Conservation (phyloP, 2,329 filamentous ascomycete genomes). For the Neofusicoccum sp. region DNA sequence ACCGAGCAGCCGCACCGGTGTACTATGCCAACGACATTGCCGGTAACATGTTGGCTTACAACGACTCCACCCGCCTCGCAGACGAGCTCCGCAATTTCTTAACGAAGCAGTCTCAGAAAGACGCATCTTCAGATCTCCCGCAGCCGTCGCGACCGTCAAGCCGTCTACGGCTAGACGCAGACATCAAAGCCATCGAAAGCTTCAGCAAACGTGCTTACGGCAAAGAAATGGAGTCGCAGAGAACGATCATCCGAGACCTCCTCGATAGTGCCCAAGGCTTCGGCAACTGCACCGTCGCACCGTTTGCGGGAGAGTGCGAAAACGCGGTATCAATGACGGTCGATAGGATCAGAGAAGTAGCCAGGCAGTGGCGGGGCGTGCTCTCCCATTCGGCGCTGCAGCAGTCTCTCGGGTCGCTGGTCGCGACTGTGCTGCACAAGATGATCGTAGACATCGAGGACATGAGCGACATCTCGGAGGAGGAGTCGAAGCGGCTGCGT, state of each 20-base stretch:
- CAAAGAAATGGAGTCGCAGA: slow-evolving; percentile 66
- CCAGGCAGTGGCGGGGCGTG: slow-evolving; percentile 59
- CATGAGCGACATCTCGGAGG: slow-evolving; percentile 64
- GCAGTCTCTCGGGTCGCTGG: slow-evolving; percentile 63
- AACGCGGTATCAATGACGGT: slow-evolving; percentile 61
- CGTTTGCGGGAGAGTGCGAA: slow-evolving; percentile 63
- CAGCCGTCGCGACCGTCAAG: slow-evolving; percentile 36
- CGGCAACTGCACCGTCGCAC: slow-evolving; percentile 59
- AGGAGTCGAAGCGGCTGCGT: slow-evolving; percentile 62
- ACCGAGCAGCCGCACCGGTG: slow-evolving; percentile 73
- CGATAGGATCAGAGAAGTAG: slow-evolving; percentile 59
- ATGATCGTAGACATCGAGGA: slow-evolving; percentile 66
- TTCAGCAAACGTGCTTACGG: slow-evolving; percentile 65
- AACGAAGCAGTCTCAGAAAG: slow-evolving; percentile 44
- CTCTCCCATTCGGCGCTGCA: slow-evolving; percentile 62
- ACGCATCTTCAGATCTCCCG: slow-evolving; percentile 34
- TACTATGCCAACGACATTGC: slow-evolving; percentile 66
- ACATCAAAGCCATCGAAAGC: slow-evolving; percentile 58
- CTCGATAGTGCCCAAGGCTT: slow-evolving; percentile 67
- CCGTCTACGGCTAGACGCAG: slow-evolving; percentile 53
- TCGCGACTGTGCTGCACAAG: slow-evolving; percentile 60
- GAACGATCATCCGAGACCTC: slow-evolving; percentile 63
- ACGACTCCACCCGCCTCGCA: slow-evolving; percentile 62
- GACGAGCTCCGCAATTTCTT: slow-evolving; percentile 55
- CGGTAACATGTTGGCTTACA: slow-evolving; percentile 67